phyloP scores from a whole-genome alignment of 192 early-diverging fungal genomes.

The Entomortierella chlamydospora region DNA sequence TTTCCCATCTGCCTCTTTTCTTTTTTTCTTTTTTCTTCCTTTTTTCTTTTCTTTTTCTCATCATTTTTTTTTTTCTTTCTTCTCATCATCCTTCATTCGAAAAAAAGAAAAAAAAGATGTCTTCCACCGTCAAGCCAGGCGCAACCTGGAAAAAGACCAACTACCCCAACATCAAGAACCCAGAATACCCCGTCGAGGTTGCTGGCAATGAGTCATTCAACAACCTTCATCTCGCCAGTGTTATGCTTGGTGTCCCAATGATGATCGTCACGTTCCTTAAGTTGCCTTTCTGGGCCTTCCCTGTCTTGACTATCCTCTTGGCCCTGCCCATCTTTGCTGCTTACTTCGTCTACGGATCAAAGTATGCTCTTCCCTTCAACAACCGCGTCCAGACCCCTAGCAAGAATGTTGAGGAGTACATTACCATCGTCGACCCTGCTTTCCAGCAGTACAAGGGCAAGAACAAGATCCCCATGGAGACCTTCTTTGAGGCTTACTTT shows the following conservation, averaged over 20 bases:
- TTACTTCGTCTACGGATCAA: slow-evolving; percentile 75
- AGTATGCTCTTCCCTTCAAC: slow-evolving; percentile 69
- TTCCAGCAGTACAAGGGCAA: slow-evolving; percentile 79
- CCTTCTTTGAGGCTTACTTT: slow-evolving; percentile 98
- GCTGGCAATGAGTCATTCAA: slow-evolving; percentile 87
- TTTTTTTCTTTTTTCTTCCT: not conserved
- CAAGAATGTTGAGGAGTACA: slow-evolving; percentile 86
- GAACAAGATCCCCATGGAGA: slow-evolving; percentile 97
- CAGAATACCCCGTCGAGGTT: slow-evolving; percentile 83
- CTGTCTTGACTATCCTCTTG: slow-evolving; percentile 68
- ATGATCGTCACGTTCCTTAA: slow-evolving; percentile 72
- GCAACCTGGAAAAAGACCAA: slow-evolving; percentile 60
- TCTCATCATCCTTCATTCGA: not conserved
- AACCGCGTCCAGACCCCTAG: slow-evolving; percentile 82
- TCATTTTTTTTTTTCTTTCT: slow-evolving; percentile 4
- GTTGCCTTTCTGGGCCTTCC: slow-evolving; percentile 69
- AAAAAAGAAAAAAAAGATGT: slow-evolving; percentile 46
- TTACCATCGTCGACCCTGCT: slow-evolving; percentile 86
- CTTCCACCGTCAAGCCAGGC: slow-evolving; percentile 52
- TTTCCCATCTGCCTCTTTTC: not conserved
- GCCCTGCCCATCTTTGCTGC: slow-evolving; percentile 81
- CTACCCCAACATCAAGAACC: slow-evolving; percentile 65
- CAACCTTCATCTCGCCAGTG: slow-evolving; percentile 73
- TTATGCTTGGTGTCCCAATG: slow-evolving; percentile 74
- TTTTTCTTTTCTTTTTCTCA: slow-evolving; percentile 7